phyloP scores from a whole-genome alignment of 1,284 basidiomycete species.

The Amylostereum chailletii region DNA sequence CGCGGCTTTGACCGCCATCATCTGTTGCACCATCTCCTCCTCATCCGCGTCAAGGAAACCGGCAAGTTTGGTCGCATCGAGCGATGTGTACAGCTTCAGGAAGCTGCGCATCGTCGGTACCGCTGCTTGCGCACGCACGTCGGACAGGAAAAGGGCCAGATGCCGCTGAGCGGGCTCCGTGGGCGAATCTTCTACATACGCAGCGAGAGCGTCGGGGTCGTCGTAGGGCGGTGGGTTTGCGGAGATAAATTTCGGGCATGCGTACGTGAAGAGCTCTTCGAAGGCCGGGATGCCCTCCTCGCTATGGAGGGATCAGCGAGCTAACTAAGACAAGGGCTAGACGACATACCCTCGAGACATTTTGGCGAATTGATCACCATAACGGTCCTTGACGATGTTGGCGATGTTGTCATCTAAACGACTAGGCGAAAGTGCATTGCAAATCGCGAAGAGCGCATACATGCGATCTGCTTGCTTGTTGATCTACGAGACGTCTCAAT shows the following conservation, averaged over 20 bases:
- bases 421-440: slow-evolving; percentile 85
- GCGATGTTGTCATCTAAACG: slow-evolving; percentile 92
- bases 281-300: slow-evolving; percentile 78
- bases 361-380: slow-evolving; percentile 83
- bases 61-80: slow-evolving; percentile 88
- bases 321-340: not conserved
- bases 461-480: slow-evolving; percentile 96
- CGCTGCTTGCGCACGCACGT: slow-evolving; percentile 68
- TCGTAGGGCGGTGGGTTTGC: slow-evolving; percentile 93
- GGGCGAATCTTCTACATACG: slow-evolving; percentile 38
- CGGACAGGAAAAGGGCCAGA: slow-evolving; percentile 73
- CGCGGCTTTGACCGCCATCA: slow-evolving; percentile 94
- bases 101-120: slow-evolving; percentile 87
- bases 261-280: slow-evolving; percentile 91
- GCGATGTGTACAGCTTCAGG: slow-evolving; percentile 91
- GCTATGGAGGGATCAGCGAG: slow-evolving; percentile 20
- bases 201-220: slow-evolving; percentile 58
- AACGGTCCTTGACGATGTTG: slow-evolving; percentile 88
- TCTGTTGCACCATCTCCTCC: slow-evolving; percentile 90
- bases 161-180: slow-evolving; percentile 81
- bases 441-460: slow-evolving; percentile 93
- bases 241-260: slow-evolving; percentile 95
- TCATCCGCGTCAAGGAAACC: slow-evolving; percentile 86
- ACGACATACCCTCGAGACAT: slow-evolving; percentile 69
- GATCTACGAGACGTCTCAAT: slow-evolving; percentile 47